Evolutionary conservation across 495 filamentous ascomycete genomes (phyloP).

Genomic region (Friedmanniomyces endolithicus): DNA sequence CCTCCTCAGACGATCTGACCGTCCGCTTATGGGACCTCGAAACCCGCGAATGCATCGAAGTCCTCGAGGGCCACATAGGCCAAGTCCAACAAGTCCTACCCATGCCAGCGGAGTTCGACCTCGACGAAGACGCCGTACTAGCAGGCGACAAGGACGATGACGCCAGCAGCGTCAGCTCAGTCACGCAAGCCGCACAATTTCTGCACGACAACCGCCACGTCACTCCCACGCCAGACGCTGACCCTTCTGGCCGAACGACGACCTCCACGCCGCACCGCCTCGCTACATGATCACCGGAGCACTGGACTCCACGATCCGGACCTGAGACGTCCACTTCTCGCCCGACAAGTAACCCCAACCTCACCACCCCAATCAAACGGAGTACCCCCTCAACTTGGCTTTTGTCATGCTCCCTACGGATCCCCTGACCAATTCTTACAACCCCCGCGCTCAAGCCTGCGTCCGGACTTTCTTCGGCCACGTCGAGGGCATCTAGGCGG

Average conservation of each 20-base stretch:
- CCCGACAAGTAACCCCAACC: constrained; percentile 47
- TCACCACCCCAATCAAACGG: not conserved
- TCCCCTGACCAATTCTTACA: constrained; percentile 17
- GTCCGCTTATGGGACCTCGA: constrained; percentile 88
- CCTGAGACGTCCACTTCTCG: constrained; percentile 83
- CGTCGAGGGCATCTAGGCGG: constrained; percentile 87
- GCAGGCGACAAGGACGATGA: constrained; percentile 18
- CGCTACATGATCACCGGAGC: constrained; percentile 86
- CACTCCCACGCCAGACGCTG: not conserved
- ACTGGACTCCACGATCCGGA: constrained; percentile 77
- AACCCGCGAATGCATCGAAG: constrained; percentile 58
- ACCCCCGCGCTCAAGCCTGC: constrained; percentile 50
- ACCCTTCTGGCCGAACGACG: constrained; percentile 40
- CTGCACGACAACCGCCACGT: not conserved
- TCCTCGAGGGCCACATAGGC: constrained; percentile 86
- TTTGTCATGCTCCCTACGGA: constrained; percentile 16
- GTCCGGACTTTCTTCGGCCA: constrained; percentile 92
- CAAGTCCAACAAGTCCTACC: constrained; percentile 84
- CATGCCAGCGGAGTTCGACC: constrained; percentile 72
- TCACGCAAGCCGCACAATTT: constrained; percentile 7
- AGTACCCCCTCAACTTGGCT: too few species aligned
- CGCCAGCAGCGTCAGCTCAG: constrained; percentile 13
- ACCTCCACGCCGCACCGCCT: constrained; percentile 55
- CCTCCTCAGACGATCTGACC: constrained; percentile 86
- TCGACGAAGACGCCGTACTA: constrained; percentile 50